phyloP scores from a whole-genome alignment of 2,329 filamentous ascomycete genomes.

The Pseudopyricularia cyperi region DNA sequence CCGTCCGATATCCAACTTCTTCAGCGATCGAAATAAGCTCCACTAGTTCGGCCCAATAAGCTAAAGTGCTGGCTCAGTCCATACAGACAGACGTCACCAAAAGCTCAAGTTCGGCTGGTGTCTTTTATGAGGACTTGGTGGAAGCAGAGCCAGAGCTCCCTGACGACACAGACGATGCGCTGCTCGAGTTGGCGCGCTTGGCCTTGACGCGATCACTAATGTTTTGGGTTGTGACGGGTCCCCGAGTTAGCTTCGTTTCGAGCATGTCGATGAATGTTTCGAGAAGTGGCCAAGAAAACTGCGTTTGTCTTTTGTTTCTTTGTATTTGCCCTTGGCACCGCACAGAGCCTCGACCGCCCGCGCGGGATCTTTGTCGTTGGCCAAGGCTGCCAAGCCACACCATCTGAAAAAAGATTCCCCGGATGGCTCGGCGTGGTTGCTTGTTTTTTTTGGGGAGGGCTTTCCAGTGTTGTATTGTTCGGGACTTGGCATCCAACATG shows the following conservation, averaged over 20 bases:
- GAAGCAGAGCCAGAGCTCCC: slow-evolving; percentile 1
- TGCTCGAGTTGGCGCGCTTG: slow-evolving; percentile 5
- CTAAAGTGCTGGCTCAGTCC: not conserved
- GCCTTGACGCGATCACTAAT: slow-evolving; percentile 8
- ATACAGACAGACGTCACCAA: not conserved
- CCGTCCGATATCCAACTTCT: not conserved
- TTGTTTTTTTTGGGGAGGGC: not conserved
- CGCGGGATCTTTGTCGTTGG: not conserved
- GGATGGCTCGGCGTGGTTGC: not conserved
- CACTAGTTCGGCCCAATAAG: not conserved
- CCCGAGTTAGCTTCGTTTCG: too few species aligned
- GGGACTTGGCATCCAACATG: too few species aligned
- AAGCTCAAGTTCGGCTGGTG: not conserved
- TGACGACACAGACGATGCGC: slow-evolving; percentile 5
- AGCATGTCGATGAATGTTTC: too few species aligned
- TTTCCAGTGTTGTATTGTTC: too few species aligned
- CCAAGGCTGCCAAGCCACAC: not conserved
- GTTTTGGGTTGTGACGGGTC: not conserved
- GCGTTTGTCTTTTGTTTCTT: too few species aligned
- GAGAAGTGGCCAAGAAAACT: too few species aligned
- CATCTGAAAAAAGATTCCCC: not conserved
- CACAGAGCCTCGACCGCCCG: not conserved
- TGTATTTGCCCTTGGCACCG: too few species aligned
- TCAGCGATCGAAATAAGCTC: not conserved
- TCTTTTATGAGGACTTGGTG: not conserved